Conservation (phyloP, 306 rosid genomes). For the Amphicarpaea edgeworthii region DNA sequence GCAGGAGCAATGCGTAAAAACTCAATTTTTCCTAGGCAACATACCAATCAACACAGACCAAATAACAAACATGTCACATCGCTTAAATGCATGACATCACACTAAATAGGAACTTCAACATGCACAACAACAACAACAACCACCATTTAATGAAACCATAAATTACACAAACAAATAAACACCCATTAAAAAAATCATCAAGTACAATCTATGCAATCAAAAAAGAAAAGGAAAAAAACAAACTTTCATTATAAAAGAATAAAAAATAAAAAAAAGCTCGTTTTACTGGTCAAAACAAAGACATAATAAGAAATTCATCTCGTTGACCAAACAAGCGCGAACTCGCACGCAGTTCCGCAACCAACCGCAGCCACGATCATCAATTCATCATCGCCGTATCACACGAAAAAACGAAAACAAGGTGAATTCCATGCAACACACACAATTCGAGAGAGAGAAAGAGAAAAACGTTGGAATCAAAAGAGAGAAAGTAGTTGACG, state of each 20-base stretch:
- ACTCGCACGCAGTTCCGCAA: neutral
- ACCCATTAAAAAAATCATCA: neutral
- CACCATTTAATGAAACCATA: neutral
- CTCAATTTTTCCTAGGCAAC: constrained; percentile 11
- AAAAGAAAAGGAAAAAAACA: neutral
- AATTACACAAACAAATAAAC: neutral
- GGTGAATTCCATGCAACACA: constrained; percentile 42
- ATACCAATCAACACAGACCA: constrained; percentile 11
- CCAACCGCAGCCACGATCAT: constrained; percentile 18
- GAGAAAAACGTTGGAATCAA: neutral
- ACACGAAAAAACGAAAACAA: constrained; percentile 5
- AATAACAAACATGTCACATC: neutral
- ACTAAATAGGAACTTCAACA: constrained; percentile 12
- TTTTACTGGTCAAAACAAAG: constrained; percentile 42
- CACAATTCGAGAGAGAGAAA: neutral
- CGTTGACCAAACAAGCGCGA: constrained; percentile 42
- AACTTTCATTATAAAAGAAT: neutral
- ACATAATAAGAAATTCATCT: neutral
- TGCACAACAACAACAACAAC: constrained; percentile 26
- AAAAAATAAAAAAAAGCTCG: neutral
- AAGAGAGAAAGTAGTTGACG: constrained; percentile 19
- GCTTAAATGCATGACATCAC: constrained; percentile 23
- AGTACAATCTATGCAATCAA: neutral
- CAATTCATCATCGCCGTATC: constrained; percentile 28
- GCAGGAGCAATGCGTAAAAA: neutral